Conservation (phyloP, 2,329 filamentous ascomycete genomes). For the Cytospora mali region DNA sequence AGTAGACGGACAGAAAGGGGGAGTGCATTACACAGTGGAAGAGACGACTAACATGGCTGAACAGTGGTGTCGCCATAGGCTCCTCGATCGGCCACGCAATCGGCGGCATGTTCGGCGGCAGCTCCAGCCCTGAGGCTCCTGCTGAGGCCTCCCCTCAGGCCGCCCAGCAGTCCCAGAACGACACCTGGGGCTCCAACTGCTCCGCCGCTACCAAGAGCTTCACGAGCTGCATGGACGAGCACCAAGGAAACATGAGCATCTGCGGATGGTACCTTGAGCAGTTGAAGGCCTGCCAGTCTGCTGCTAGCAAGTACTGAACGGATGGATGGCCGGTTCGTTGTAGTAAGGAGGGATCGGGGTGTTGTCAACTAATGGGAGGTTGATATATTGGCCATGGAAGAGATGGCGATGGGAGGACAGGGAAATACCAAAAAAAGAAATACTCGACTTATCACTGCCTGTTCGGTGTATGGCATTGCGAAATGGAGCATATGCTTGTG, state of each 20-base stretch:
- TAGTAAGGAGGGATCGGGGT: neutral
- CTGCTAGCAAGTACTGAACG: conserved; percentile 69
- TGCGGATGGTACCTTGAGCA: conserved; percentile 99
- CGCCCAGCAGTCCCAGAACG: conserved; percentile 56
- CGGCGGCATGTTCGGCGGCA: conserved; percentile 82
- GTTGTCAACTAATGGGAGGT: conserved; percentile 6
- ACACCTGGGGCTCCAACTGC: conserved; percentile 69
- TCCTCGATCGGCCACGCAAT: conserved; percentile 95
- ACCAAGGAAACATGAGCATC: conserved; percentile 90
- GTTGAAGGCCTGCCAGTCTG: conserved; percentile 84
- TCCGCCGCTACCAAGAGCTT: conserved; percentile 80
- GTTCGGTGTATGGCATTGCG: conserved; percentile 17
- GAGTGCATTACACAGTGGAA: too few relatives aligned
- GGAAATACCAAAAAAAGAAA: neutral
- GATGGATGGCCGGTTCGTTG: neutral
- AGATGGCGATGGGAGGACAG: neutral
- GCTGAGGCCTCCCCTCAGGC: conserved; percentile 52
- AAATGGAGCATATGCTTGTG: conserved; percentile 8
- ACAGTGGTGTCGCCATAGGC: conserved; percentile 92
- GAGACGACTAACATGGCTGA: conserved; percentile 26
- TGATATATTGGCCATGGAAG: neutral
- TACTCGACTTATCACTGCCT: conserved; percentile 22
- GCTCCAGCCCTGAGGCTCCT: conserved; percentile 56
- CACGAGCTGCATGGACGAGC: conserved; percentile 95
- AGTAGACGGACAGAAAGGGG: neutral